Base-by-base conservation (phyloP, 768 basidiomycete species). In the Brasilioporus rufonigricans region DNA sequence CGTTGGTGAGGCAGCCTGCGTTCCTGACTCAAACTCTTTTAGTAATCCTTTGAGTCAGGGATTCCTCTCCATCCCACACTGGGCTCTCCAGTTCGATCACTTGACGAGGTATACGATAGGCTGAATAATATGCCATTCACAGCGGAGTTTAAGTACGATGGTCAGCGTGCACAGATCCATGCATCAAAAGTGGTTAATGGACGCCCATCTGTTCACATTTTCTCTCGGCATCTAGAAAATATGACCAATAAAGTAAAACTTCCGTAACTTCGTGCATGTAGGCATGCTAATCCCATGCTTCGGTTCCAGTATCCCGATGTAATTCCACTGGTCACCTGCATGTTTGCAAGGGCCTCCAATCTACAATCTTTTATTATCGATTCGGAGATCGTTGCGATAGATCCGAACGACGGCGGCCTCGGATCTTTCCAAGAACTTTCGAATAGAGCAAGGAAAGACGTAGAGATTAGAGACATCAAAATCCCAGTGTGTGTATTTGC, bases 141-240 rank as follows among this genome's bases (percentile, higher is more conserved):
- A 16, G 89, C 91, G 31, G 94, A 97, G 73, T 90, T 89, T 67
- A 97, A 96, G 71, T 90, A 94, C 63, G 94, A 97, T 62, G 94
- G 88, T 19, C 89, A 91, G 64, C 80, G 88, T 46, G 91, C 87
- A 19, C 91, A 91, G 69, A 85, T 90, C n/a, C 89, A 91, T 65
- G 86, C 77, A 13, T 54, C 58, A 51, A 59, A 53, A 45, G 64
- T 50, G 40, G 68, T 58, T 57, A 65, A 64, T 14, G 62, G 68
- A 4, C 61, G 65, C 12, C 50, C 65, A 29, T 63, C 60, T 11
- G 79, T 91, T 39, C 81, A 83, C 49, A 76, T 95, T 46, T 96
- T 96, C 74, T 91, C 89, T 55, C 84, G 93, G 51, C 91, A 93
- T 75, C 75, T 96, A 31, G 92, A 95, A 72, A 86, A 93, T 63